Evolutionary conservation across 192 early-diverging fungal genomes (phyloP).

Genomic region (Phlyctochytrium bullatum): DNA sequence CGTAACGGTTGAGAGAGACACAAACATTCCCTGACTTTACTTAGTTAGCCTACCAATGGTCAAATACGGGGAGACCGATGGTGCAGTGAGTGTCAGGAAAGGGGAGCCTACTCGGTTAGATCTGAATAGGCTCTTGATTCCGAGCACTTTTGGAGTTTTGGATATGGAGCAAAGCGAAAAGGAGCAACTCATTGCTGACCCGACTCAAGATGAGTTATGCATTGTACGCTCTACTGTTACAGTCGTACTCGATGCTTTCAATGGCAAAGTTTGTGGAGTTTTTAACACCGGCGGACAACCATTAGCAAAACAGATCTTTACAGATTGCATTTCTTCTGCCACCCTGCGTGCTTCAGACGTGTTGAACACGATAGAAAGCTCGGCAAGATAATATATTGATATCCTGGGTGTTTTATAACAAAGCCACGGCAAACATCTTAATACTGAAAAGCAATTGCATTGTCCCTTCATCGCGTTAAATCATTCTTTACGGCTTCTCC

Average conservation of each 20-base stretch:
- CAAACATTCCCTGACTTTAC: not conserved
- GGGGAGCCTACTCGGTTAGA: conserved; percentile 41
- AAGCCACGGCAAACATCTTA: too few relatives aligned
- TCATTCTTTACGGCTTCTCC: too few relatives aligned
- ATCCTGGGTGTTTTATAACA: not conserved
- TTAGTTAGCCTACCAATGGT: conserved; percentile 73
- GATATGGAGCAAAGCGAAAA: not conserved
- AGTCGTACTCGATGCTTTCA: conserved; percentile 55
- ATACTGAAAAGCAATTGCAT: too few relatives aligned
- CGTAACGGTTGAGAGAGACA: conserved; percentile 63
- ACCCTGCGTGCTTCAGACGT: too few relatives aligned
- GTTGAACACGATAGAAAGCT: not conserved
- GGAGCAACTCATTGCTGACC: conserved; percentile 55
- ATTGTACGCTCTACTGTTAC: conserved; percentile 54
- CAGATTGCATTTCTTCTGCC: not conserved
- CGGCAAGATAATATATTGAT: not conserved
- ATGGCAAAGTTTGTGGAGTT: conserved; percentile 50
- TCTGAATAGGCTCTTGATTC: conserved; percentile 48
- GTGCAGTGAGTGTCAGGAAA: conserved; percentile 64
- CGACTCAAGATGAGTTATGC: conserved; percentile 67
- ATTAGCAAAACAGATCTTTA: not conserved
- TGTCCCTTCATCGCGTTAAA: too few relatives aligned
- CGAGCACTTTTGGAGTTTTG: conserved; percentile 67
- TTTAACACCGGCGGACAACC: conserved; percentile 8
- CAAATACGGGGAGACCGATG: conserved; percentile 53